phyloP scores from a whole-genome alignment of 2,329 filamentous ascomycete species.

The Orbilia brochopaga region DNA sequence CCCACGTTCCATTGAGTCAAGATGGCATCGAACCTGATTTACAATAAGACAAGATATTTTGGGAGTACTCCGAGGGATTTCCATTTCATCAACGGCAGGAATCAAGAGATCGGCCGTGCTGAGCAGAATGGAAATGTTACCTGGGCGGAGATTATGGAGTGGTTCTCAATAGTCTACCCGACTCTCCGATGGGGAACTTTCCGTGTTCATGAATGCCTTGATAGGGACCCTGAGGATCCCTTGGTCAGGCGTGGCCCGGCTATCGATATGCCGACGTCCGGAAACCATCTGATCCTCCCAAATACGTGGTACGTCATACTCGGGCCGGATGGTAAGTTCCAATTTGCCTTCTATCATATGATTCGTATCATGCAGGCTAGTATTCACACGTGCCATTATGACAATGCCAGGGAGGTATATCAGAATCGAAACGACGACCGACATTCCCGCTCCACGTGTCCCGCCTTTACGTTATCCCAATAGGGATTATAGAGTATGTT shows the following conservation, averaged over 20 bases:
- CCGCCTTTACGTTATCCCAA: background rate
- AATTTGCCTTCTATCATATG: background rate
- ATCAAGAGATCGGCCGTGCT: constrained; percentile 17
- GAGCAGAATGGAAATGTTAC: constrained; percentile 21
- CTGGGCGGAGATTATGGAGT: constrained; percentile 23
- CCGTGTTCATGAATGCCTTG: constrained; percentile 14
- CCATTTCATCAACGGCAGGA: constrained; percentile 23
- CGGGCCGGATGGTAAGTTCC: constrained; percentile 11
- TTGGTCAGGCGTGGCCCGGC: constrained; percentile 2
- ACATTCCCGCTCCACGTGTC: constrained; percentile 6
- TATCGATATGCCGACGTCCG: background rate
- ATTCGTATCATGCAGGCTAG: background rate
- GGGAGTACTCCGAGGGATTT: constrained; percentile 5
- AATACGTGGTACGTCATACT: constrained; percentile 11
- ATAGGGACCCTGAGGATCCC: constrained; percentile 11
- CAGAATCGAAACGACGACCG: constrained; percentile 8
- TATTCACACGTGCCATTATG: background rate
- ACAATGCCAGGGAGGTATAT: constrained; percentile 10
- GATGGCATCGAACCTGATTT: background rate
- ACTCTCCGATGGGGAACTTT: constrained; percentile 12
- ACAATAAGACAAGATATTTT: background rate
- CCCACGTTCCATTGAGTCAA: background rate
- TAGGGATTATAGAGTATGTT: constrained; percentile 14
- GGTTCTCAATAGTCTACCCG: constrained; percentile 26
- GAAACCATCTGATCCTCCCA: background rate